Percentiles rank a stretch among this genome's conserved stretches.
These are phyloP conservation scores for Peribolospora baueri DNA, from an alignment of 768 basidiomycete species.

Conservation along the genomic window DNA sequence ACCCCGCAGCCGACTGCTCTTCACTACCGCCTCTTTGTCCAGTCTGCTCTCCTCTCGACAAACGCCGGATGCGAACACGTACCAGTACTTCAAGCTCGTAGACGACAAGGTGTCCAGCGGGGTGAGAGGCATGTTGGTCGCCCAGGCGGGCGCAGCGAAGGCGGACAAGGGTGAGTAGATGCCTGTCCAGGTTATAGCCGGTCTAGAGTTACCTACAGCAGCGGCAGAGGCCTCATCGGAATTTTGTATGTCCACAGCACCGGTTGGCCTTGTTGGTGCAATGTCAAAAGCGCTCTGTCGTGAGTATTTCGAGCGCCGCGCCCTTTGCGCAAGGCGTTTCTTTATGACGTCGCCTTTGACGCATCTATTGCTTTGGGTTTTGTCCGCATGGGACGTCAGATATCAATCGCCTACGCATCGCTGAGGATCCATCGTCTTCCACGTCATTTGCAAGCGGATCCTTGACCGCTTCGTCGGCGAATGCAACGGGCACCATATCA, in stretches of 20 bases:
- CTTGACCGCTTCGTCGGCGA: not conserved
- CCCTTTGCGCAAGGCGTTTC: not conserved
- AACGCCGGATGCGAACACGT: conserved; percentile 42
- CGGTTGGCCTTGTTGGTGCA: conserved; percentile 59
- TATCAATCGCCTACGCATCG: conserved; percentile 31
- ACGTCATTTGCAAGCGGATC: conserved; percentile 9
- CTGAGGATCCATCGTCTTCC: conserved; percentile 14
- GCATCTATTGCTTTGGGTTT: conserved; percentile 17
- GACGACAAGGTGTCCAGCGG: conserved; percentile 39
- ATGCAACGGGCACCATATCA: not conserved
- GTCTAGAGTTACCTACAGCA: conserved; percentile 19
- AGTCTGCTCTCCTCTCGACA: conserved; percentile 7
- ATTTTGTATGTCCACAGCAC: conserved; percentile 21
- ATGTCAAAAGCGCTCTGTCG: conserved; percentile 81
- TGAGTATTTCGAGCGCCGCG: conserved; percentile 19
- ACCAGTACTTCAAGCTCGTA: conserved; percentile 56
- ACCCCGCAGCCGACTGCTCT: conserved; percentile 40
- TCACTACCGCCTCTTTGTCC: conserved; percentile 34
- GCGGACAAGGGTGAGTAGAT: conserved; percentile 19
- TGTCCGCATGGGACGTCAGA: conserved; percentile 29
- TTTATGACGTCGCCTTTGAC: conserved; percentile 16
- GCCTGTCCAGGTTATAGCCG: not conserved
- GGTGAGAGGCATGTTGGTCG: conserved; percentile 38
- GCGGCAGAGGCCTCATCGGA: conserved; percentile 6
- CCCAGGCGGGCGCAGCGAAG: conserved; percentile 27